Evolutionary conservation across 257 asterid species (phyloP).

Genomic region (Solanum commersonii): DNA sequence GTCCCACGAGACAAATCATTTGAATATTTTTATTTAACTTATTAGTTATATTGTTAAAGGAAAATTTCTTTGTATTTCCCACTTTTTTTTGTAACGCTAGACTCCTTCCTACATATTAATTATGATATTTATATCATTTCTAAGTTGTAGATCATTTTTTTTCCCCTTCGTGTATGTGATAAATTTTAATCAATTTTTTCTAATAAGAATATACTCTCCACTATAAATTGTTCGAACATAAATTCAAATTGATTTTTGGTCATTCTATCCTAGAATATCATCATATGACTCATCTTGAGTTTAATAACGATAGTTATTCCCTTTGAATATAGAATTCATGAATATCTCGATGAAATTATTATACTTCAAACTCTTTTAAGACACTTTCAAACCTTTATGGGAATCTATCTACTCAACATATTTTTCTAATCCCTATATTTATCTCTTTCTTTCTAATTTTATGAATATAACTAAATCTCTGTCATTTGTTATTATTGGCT

Average conservation of each 20-base stretch:
- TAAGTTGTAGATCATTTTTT: neutral
- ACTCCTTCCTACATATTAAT: neutral
- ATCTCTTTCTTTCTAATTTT: neutral
- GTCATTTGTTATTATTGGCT: neutral
- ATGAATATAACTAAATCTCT: neutral
- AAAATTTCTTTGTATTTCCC: neutral
- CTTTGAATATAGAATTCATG: neutral
- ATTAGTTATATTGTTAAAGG: neutral
- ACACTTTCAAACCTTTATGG: neutral
- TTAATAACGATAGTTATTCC: neutral
- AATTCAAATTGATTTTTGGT: neutral
- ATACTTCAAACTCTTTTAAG: neutral
- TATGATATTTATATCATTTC: neutral
- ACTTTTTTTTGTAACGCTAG: neutral
- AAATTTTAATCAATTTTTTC: neutral
- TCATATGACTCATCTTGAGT: neutral
- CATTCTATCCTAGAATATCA: neutral
- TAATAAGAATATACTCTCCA: neutral
- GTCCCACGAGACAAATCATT: fast-evolving
- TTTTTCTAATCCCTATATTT: neutral
- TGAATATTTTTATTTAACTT: neutral
- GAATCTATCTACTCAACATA: neutral
- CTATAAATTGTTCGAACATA: neutral
- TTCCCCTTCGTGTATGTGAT: neutral
- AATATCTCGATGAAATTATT: neutral